Conservation (phyloP, 2,329 filamentous ascomycete species). For the Xylariaceae sp. region DNA sequence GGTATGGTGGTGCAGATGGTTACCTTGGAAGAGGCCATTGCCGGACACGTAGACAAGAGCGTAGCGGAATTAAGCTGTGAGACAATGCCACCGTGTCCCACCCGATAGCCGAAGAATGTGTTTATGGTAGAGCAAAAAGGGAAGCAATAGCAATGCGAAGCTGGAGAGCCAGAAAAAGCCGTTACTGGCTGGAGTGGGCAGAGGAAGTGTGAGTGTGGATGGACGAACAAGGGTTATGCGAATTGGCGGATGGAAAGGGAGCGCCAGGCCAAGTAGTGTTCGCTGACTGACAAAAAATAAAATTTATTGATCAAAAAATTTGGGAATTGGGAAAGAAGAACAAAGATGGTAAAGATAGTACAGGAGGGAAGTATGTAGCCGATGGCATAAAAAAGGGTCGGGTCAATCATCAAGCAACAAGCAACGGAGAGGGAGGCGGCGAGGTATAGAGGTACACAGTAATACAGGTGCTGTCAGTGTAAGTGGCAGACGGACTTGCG, state of each 20-base stretch:
- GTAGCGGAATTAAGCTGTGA: conserved; percentile 26
- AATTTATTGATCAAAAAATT: conserved; percentile 14
- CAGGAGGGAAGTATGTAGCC: neutral
- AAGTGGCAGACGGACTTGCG: neutral
- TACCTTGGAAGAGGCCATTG: conserved; percentile 64
- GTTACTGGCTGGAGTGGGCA: conserved; percentile 26
- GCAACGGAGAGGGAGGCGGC: conserved; percentile 3
- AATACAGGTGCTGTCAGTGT: neutral
- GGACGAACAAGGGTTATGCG: conserved; percentile 24
- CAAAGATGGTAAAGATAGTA: conserved; percentile 15
- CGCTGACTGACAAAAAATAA: conserved; percentile 18
- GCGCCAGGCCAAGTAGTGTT: conserved; percentile 13
- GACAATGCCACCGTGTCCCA: conserved; percentile 12
- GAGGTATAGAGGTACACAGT: conserved; percentile 7
- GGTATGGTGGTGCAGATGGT: conserved; percentile 25
- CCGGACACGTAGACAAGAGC: conserved; percentile 34
- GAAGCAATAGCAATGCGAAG: conserved; percentile 25
- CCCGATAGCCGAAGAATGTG: conserved; percentile 9
- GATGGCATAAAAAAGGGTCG: conserved; percentile 17
- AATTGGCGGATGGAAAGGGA: conserved; percentile 17
- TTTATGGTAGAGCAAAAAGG: conserved; percentile 16
- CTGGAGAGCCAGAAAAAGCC: conserved; percentile 23
- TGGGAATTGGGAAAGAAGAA: conserved; percentile 22
- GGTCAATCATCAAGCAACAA: conserved; percentile 10
- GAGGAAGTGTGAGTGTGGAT: conserved; percentile 26